Conservation (phyloP, 768 basidiomycete genomes). For the Lactarius indigo region DNA sequence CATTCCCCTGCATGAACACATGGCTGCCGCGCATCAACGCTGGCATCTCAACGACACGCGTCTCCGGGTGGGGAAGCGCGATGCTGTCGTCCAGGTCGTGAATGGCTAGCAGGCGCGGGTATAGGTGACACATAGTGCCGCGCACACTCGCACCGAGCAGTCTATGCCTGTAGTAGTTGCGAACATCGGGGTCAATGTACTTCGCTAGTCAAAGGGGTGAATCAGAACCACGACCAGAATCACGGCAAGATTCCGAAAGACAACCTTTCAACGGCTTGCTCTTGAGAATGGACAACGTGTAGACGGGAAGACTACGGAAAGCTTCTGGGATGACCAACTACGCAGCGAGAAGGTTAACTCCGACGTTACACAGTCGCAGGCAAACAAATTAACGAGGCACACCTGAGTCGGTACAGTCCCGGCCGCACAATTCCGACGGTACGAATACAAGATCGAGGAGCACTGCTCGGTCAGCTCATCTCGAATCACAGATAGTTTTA, state of each 20-base stretch:
- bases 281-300: constrained; percentile 78
- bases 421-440: constrained; percentile 84
- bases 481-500: constrained; percentile 69
- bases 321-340: constrained; percentile 95
- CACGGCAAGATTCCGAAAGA: background rate
- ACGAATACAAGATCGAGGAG: constrained; percentile 76
- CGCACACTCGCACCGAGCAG: constrained; percentile 69
- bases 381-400: constrained; percentile 22
- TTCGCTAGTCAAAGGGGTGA: constrained; percentile 48
- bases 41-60: constrained; percentile 63
- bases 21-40: constrained; percentile 79
- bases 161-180: constrained; percentile 79
- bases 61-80: constrained; percentile 61
- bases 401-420: constrained; percentile 79
- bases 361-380: too few species aligned
- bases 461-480: constrained; percentile 84
- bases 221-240: background rate
- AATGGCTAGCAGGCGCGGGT: constrained; percentile 83
- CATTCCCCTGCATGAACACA: constrained; percentile 83
- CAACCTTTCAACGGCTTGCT: constrained; percentile 88
- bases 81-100: constrained; percentile 75
- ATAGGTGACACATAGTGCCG: constrained; percentile 71
- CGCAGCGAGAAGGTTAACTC: constrained; percentile 15
- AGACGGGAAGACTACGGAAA: constrained; percentile 82
- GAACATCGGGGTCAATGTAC: constrained; percentile 89